Percentiles rank a stretch among this genome's conserved stretches.
phyloP scores from a whole-genome alignment of 1,284 basidiomycete species.

The Phellopilus nigrolimitatus region DNA sequence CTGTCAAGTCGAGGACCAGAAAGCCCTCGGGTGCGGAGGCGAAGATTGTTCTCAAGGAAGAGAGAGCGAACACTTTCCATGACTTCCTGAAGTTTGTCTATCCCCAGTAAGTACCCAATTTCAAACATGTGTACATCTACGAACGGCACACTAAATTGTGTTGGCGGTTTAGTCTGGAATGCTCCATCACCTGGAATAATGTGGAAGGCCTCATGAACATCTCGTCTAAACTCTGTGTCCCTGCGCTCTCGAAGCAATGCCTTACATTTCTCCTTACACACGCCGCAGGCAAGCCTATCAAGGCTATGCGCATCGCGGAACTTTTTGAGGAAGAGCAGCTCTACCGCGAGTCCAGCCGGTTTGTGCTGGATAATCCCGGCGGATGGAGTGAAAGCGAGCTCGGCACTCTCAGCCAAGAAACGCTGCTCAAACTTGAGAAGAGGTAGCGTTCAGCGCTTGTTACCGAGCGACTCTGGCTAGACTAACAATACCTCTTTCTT shows the following conservation, averaged over 20 bases:
- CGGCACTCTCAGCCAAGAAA: conserved; percentile 71
- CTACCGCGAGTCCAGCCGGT: conserved; percentile 84
- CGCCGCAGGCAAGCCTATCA: conserved; percentile 85
- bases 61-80: conserved; percentile 79
- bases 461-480: not conserved
- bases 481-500: not conserved
- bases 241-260: conserved; percentile 75
- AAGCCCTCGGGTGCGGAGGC: conserved; percentile 53
- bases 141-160: not conserved
- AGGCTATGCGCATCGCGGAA: conserved; percentile 87
- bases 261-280: conserved; percentile 84
- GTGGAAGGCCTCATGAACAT: conserved; percentile 86
- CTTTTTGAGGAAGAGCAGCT: conserved; percentile 83
- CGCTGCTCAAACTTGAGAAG: conserved; percentile 83
- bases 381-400: conserved; percentile 82
- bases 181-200: conserved; percentile 91
- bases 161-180: conserved; percentile 57
- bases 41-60: conserved; percentile 77
- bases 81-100: conserved; percentile 85
- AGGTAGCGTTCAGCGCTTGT: conserved; percentile 41
- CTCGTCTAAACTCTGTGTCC: conserved; percentile 79
- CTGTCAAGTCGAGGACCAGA: conserved; percentile 20
- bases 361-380: conserved; percentile 86
- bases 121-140: not conserved
- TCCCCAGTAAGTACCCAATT: conserved; percentile 58